Evolutionary conservation across 768 basidiomycete genomes (phyloP).

Genomic region (Albatrellus ellisii): DNA sequence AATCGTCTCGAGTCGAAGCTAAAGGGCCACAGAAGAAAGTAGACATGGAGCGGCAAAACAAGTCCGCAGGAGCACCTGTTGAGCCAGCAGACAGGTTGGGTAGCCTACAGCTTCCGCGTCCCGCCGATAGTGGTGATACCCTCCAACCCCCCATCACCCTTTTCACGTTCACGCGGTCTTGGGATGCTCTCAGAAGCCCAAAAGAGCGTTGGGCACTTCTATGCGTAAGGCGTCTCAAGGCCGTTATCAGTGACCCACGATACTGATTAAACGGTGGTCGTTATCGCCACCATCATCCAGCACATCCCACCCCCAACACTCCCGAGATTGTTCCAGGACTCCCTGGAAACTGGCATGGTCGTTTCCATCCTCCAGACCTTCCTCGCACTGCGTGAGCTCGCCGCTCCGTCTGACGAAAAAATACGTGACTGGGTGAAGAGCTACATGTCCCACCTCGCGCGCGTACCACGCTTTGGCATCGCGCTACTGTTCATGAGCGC

Average conservation of each 20-base stretch:
- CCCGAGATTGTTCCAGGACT: slow-evolving; percentile 52
- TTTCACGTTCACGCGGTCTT: slow-evolving; percentile 50
- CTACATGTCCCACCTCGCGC: slow-evolving; percentile 40
- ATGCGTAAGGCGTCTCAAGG: slow-evolving; percentile 28
- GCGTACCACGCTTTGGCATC: slow-evolving; percentile 49
- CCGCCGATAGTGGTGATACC: slow-evolving; percentile 1
- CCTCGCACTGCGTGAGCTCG: slow-evolving; percentile 19
- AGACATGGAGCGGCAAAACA: background rate
- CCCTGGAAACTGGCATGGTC: slow-evolving; percentile 55
- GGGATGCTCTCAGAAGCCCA: slow-evolving; percentile 31
- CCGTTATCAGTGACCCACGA: background rate
- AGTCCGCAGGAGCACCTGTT: background rate
- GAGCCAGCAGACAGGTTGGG: background rate
- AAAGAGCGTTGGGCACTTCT: slow-evolving; percentile 46
- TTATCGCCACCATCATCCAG: slow-evolving; percentile 27
- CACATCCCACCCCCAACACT: slow-evolving; percentile 39
- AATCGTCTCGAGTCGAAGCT: too few relatives aligned
- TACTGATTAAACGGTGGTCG: background rate
- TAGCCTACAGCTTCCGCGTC: slow-evolving; percentile 3
- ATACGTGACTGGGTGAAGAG: slow-evolving; percentile 19
- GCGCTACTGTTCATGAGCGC: slow-evolving; percentile 49
- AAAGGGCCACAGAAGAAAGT: background rate
- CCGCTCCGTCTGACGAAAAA: slow-evolving; percentile 7
- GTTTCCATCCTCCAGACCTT: slow-evolving; percentile 44
- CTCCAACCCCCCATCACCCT: slow-evolving; percentile 29